Base-by-base conservation (phyloP, 2,329 filamentous ascomycete species). In the Pseudonectria foliicola region DNA sequence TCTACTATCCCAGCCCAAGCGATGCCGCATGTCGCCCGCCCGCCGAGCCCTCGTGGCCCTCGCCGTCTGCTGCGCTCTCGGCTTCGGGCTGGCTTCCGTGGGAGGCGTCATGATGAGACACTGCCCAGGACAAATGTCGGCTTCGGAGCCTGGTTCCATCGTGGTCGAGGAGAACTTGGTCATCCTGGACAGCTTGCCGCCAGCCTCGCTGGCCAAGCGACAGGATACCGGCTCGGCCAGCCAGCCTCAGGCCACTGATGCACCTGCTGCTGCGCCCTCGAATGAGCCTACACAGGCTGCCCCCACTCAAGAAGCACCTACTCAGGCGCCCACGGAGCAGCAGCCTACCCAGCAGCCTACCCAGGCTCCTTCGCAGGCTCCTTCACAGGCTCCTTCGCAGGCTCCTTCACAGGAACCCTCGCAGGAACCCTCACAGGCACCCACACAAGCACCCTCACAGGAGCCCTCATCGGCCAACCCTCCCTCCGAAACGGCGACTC, bases 161-260 rank as follows among this genome's bases (percentile, higher is more conserved):
- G 40, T 44, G 14, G 14, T 42, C 10, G 16, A 39, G 16, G 40
- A 41, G 29, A 50, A 52, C 37, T 43, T 50, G 30, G 45, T 39
- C 31, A 40, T 51, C 37, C 46, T 30, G 29, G 34, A 43, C 24
- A 45, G 50, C 39, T 43, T 50, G 13, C 37, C 74, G 38, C 64
- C 85, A 43, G 68, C 82, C 36, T 73, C 77, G 38, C 61, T 87
- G 37, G 82, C 75, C 25, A 78, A 76, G 59, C 73, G 81, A 43
- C 73, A 63, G 43, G 53, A 79, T 43, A 57, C 63, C 35, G 52
- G 42, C 28, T 55, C 56, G 30, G 53, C 52, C 23, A 62, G 56
- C 34, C 59, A 53, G 8, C 27, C 42, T 13, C n/a, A n/a, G n/a
- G 26, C 43, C 13, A 38, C 49, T 5, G 28, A 34, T 10, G 26